A percentile compares a stretch with the other conserved stretches of the same genome.
phyloP scores from a whole-genome alignment of 805 yeast genomes.

The Metschnikowia drakensbergensis region DNA sequence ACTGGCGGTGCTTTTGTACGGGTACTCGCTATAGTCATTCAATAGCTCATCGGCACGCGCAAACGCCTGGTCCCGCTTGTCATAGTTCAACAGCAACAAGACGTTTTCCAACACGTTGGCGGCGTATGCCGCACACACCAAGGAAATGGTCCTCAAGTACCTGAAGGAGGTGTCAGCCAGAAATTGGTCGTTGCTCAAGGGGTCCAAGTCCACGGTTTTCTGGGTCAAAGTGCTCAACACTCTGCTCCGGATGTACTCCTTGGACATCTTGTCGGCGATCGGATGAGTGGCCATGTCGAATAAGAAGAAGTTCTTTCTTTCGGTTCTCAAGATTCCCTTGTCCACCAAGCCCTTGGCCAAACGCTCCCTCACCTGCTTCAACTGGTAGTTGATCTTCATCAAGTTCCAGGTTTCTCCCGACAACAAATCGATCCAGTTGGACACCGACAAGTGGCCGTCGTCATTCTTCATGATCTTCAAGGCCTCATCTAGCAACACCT shows the following conservation, averaged over 20 bases:
- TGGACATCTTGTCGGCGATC: conserved; percentile 77
- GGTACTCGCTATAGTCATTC: conserved; percentile 77
- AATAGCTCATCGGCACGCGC: conserved; percentile 91
- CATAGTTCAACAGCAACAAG: conserved; percentile 69
- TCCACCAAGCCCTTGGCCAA: conserved; percentile 95
- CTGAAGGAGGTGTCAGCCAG: conserved; percentile 66
- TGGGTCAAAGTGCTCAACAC: conserved; percentile 65
- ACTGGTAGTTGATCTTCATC: conserved; percentile 88
- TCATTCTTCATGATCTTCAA: conserved; percentile 83
- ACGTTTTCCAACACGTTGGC: conserved; percentile 96
- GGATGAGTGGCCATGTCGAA: conserved; percentile 99
- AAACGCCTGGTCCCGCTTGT: conserved; percentile 87
- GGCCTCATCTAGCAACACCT: conserved; percentile 90
- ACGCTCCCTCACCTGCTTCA: conserved; percentile 95
- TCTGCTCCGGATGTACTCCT: conserved; percentile 74
- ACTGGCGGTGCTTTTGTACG: conserved; percentile 57
- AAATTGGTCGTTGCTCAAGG: conserved; percentile 50
- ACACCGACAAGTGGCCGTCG: conserved; percentile 71
- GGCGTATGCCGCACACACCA: conserved; percentile 88
- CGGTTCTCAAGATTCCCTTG: conserved; percentile 94
- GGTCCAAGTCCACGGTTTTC: conserved; percentile 56
- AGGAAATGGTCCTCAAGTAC: conserved; percentile 70
- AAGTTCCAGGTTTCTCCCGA: conserved; percentile 98
- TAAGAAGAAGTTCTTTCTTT: conserved; percentile 86
- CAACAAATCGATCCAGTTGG: conserved; percentile 89